A percentile compares a stretch with the other conserved stretches of the same genome.
These are phyloP conservation scores for Boechera divaricarpa DNA, from an alignment of 345 rosid species.

Conservation along the genomic window DNA sequence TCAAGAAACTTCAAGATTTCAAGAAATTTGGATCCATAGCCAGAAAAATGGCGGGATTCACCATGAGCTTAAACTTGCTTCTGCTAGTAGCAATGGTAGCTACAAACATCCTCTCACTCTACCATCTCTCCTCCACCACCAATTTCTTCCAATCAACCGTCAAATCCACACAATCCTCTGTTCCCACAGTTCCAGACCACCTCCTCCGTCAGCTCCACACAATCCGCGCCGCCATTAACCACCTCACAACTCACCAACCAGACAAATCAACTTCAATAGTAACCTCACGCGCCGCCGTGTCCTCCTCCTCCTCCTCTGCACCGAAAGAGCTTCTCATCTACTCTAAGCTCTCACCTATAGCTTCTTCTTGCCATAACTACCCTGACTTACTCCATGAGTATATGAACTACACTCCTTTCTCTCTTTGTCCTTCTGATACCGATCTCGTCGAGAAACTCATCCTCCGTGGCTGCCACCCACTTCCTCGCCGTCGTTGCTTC, in stretches of 20 bases:
- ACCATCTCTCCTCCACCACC: slow-evolving; percentile 84
- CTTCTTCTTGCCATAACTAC: slow-evolving; percentile 86
- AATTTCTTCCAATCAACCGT: slow-evolving; percentile 57
- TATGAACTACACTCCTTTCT: slow-evolving; percentile 87
- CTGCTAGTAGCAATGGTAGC: slow-evolving; percentile 95
- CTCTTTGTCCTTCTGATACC: slow-evolving; percentile 75
- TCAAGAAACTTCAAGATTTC: slow-evolving; percentile 9
- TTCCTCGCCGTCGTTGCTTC: slow-evolving; percentile 99
- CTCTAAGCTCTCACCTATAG: slow-evolving; percentile 81
- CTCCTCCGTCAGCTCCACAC: slow-evolving; percentile 84
- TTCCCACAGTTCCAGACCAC: slow-evolving; percentile 70
- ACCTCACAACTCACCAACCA: slow-evolving; percentile 82
- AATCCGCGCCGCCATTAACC: slow-evolving; percentile 92
- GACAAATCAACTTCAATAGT: slow-evolving; percentile 30
- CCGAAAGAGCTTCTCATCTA: slow-evolving; percentile 84
- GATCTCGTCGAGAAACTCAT: slow-evolving; percentile 84
- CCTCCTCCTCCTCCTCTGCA: slow-evolving; percentile 56
- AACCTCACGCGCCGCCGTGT: slow-evolving; percentile 4
- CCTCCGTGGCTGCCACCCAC: slow-evolving; percentile 95
- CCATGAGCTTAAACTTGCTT: slow-evolving; percentile 86
- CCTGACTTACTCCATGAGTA: slow-evolving; percentile 85
- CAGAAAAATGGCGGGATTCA: slow-evolving; percentile 63
- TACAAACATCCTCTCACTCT: slow-evolving; percentile 90
- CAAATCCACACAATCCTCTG: slow-evolving; percentile 52
- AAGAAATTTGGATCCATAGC: slow-evolving; percentile 27